Percentiles rank a stretch among this genome's conserved stretches.
Evolutionary conservation across 306 rosid species (phyloP).

Genomic region (Quercus mongolica): DNA sequence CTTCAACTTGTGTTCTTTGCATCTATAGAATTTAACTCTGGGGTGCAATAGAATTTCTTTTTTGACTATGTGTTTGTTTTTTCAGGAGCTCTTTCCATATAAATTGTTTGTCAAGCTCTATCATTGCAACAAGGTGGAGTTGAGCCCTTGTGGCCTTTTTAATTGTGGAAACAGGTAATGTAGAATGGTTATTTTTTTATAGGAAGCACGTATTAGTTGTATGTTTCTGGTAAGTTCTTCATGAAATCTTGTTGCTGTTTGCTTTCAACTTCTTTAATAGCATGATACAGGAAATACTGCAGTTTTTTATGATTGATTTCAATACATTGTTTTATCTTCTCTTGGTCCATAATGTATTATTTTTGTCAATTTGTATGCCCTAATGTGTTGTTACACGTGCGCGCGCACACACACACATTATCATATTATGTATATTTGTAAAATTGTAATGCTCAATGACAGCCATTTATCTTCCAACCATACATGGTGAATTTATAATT

Average conservation of each 20-base stretch:
- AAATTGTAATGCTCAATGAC: no score
- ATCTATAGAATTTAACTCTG: neutral
- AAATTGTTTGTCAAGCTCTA: constrained; percentile 79
- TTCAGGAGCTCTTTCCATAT: constrained; percentile 75
- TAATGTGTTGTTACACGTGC: neutral
- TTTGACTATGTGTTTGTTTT: neutral
- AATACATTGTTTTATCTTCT: neutral
- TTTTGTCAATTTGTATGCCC: neutral
- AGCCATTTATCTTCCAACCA: no score
- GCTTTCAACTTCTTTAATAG: neutral
- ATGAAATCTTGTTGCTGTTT: neutral
- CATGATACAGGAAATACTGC: constrained; percentile 7
- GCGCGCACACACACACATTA: no score
- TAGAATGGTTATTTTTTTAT: constrained; percentile 2
- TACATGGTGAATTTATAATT: neutral
- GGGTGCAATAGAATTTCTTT: constrained; percentile 15
- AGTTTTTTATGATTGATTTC: neutral
- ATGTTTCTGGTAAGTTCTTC: constrained; percentile 3
- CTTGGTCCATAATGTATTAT: neutral
- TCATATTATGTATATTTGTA: no score
- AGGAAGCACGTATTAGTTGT: neutral
- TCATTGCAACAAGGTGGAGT: constrained; percentile 67
- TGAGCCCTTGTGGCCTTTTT: constrained; percentile 75
- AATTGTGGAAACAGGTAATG: constrained; percentile 94
- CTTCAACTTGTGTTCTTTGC: neutral